A percentile compares a stretch with the other conserved stretches of the same genome.
These are phyloP conservation scores for Brassica juncea DNA, from an alignment of 345 rosid species.

Conservation along the genomic window DNA sequence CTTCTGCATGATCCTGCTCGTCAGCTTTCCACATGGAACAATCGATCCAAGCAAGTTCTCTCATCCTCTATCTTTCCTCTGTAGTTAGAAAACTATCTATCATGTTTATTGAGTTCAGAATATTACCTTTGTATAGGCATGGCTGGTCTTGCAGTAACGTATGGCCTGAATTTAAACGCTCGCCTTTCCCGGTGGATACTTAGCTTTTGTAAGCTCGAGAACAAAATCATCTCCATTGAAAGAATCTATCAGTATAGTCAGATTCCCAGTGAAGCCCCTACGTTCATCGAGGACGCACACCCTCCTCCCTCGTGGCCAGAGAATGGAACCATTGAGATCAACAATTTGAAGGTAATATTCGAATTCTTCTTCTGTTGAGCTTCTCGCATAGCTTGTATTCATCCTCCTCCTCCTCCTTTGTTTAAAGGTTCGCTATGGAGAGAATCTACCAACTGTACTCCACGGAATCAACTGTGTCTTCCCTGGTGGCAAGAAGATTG, in stretches of 20 bases:
- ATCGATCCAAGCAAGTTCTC: conserved; percentile 90
- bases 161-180: conserved; percentile 95
- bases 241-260: conserved; percentile 97
- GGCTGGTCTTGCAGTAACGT: conserved; percentile 99
- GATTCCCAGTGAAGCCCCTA: conserved; percentile 75
- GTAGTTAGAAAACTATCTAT: not conserved
- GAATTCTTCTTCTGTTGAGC: not conserved
- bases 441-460: conserved; percentile 92
- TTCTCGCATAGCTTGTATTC: not conserved
- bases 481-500: conserved; percentile 96
- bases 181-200: conserved; percentile 98
- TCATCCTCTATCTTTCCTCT: not conserved
- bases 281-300: conserved; percentile 60
- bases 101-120: conserved; percentile 9
- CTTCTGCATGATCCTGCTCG: conserved; percentile 95
- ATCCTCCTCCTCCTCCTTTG: not conserved
- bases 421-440: conserved; percentile 84
- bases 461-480: conserved; percentile 79
- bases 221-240: conserved; percentile 93
- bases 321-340: conserved; percentile 70
- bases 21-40: conserved; percentile 92
- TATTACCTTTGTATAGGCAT: conserved; percentile 57
- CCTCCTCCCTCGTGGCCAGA: conserved; percentile 93
- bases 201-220: conserved; percentile 99
- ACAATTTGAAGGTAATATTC: conserved; percentile 75